These are phyloP conservation scores for Iberis amara DNA, from an alignment of 441 rosid genomes.

Conservation along the genomic window DNA sequence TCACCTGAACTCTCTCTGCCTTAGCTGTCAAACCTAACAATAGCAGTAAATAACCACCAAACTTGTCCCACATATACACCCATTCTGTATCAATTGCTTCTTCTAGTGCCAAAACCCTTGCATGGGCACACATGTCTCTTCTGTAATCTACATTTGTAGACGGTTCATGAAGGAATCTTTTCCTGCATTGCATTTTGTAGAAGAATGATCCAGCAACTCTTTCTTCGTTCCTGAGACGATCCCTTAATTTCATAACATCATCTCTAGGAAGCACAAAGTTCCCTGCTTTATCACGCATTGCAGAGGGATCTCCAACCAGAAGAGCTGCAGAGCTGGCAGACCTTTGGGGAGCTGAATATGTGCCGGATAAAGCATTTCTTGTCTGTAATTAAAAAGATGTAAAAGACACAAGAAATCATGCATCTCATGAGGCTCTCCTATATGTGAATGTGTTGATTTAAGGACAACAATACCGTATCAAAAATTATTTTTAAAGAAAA, in stretches of 20 bases:
- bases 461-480: slow-evolving; percentile 3
- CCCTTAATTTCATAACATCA: slow-evolving; percentile 97
- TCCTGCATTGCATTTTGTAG: slow-evolving; percentile 55
- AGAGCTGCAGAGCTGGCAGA: slow-evolving; percentile 99
- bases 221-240: slow-evolving; percentile 96
- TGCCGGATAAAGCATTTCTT: slow-evolving; percentile 97
- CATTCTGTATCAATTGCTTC: slow-evolving; percentile 99
- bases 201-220: slow-evolving; percentile 73
- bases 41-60: slow-evolving; percentile 96
- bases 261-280: slow-evolving; percentile 98
- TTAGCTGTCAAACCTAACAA: slow-evolving; percentile 97
- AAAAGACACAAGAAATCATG: slow-evolving; percentile 13
- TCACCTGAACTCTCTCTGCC: slow-evolving; percentile 98
- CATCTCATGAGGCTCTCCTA: slow-evolving; percentile 12
- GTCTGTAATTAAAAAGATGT: slow-evolving; percentile 55
- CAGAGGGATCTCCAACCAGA: slow-evolving; percentile 96
- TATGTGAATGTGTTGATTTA: slow-evolving; percentile 16
- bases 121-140: slow-evolving; percentile 99
- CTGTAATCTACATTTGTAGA: slow-evolving; percentile 67
- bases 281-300: slow-evolving; percentile 94
- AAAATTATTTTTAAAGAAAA: slow-evolving; percentile 10
- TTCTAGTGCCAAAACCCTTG: slow-evolving; percentile 94
- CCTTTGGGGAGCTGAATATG: slow-evolving; percentile 99
- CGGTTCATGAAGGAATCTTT: slow-evolving; percentile 54
- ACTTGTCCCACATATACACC: slow-evolving; percentile 99